Base-by-base conservation (phyloP, 352 stramenopile species). In the Pythium aquatile region DNA sequence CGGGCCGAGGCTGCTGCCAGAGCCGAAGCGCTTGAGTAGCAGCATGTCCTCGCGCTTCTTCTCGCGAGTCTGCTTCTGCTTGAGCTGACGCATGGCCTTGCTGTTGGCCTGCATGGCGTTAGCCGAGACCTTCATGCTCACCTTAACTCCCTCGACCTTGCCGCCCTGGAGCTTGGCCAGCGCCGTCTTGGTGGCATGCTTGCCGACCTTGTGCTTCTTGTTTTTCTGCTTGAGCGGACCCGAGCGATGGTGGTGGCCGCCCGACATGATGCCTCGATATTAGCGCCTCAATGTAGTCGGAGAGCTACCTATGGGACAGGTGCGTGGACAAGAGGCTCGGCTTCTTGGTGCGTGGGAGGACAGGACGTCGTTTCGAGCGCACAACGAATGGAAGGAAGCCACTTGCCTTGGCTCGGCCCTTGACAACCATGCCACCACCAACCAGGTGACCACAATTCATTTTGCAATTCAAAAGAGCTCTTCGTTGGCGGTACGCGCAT, bases 151-250 rank as follows among this genome's bases (percentile, higher is more conserved):
- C 58, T 95, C 84, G 44, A 95, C 74, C 66, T 93, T 95, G 58
- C 86, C 86, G 59, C 86, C 86, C 9, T 71, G 76, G 42, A 79
- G 76, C 63, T 88, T 87, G 59, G 76, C 67, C 49, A 91, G 63
- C 69, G 82, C 60, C 42, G 79, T 85, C 80, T 97, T 97, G 68
- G 86, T 84, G 46, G 86, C 87, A 81, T 96, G 85, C 26, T 78
- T 79, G 0, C 87, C 87, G 17, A 71, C 82, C 76, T 97, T 97
- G 79, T 97, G 90, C 78, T 96, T 94, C 74, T 96, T 96, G 78
- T 97, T 97, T 44, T 78, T 80, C 77, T 97, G 90, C 76, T 96
- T 96, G 28, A 97, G 81, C 72, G 86, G 81, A 49, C 88, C 88
- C 42, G 87, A 86, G 55, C 90, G 88, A 58, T 97, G 90, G 77